Evolutionary conservation across 768 basidiomycete species (phyloP).

Genomic region (Nevesoporus exiguus): DNA sequence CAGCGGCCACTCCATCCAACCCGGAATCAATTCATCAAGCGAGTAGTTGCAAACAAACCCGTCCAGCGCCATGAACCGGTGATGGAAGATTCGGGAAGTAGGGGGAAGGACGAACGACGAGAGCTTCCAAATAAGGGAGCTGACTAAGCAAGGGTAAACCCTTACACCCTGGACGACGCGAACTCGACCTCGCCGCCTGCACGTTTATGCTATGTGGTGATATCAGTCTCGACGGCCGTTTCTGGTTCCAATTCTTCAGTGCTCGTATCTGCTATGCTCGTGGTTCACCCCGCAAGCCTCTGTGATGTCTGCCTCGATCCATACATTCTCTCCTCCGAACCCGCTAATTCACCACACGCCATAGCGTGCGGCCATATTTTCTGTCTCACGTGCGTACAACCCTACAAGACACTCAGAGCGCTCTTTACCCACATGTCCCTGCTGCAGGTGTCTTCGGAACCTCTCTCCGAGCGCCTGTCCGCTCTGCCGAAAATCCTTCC

Average conservation of each 20-base stretch:
- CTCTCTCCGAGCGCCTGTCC: conserved; percentile 56
- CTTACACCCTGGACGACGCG: conserved; percentile 13
- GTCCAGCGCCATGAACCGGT: too few relatives aligned
- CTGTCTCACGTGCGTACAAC: conserved; percentile 55
- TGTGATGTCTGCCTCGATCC: conserved; percentile 76
- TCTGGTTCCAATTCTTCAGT: conserved; percentile 24
- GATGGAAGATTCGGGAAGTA: too few relatives aligned
- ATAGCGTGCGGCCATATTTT: conserved; percentile 79
- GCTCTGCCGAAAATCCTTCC: conserved; percentile 61
- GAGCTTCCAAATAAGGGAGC: conserved; percentile 16
- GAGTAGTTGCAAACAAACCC: background rate
- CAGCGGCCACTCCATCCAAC: conserved; percentile 39
- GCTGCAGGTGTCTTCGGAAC: conserved; percentile 51
- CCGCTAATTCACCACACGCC: conserved; percentile 56
- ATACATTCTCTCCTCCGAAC: conserved; percentile 49
- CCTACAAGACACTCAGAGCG: conserved; percentile 13
- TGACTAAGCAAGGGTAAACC: conserved; percentile 28
- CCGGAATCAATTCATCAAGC: conserved; percentile 39
- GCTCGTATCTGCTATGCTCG: conserved; percentile 44
- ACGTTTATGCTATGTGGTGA: conserved; percentile 36
- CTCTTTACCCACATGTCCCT: conserved; percentile 3
- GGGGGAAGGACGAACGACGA: conserved; percentile 6
- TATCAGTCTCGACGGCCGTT: conserved; percentile 25
- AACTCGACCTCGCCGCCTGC: conserved; percentile 19
- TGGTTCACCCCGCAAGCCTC: conserved; percentile 64